Conservation (phyloP, 768 basidiomycete species). For the Serendipita vermifera region DNA sequence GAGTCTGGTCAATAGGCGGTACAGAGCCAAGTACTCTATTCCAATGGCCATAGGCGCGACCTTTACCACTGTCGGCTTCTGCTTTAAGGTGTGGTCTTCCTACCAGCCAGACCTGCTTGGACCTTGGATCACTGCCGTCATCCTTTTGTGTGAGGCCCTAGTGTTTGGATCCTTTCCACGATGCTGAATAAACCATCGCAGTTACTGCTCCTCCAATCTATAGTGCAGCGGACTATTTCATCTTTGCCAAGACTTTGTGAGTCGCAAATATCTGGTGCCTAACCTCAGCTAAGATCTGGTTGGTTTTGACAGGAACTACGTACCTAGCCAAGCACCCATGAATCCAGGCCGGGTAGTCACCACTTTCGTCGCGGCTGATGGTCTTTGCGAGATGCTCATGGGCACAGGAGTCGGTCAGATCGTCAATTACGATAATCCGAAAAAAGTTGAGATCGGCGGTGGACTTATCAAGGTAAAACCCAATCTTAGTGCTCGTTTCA, state of each 20-base stretch:
- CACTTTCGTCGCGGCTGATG: background rate
- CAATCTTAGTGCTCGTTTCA: background rate
- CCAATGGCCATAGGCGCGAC: background rate
- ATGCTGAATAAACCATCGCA: background rate
- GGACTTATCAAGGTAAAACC: constrained; percentile 2
- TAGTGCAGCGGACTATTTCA: constrained; percentile 8
- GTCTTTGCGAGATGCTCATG: constrained; percentile 7
- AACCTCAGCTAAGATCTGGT: background rate
- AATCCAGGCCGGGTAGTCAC: constrained; percentile 7
- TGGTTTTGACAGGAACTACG: background rate
- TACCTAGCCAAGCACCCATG: constrained; percentile 7
- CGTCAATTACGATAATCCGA: constrained; percentile 7
- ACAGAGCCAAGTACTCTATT: constrained; percentile 1
- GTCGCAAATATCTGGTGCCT: background rate
- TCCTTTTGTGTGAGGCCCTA: background rate
- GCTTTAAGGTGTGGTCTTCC: background rate
- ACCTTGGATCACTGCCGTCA: background rate
- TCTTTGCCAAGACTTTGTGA: constrained; percentile 5
- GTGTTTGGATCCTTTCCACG: background rate
- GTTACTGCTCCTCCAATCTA: constrained; percentile 7
- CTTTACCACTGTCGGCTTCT: constrained; percentile 5
- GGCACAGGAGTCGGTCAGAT: constrained; percentile 1
- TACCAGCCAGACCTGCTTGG: background rate
- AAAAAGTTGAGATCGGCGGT: background rate
- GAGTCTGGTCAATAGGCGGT: background rate